phyloP scores from a whole-genome alignment of 352 stramenopile genomes.

The Globisporangium alternatum region DNA sequence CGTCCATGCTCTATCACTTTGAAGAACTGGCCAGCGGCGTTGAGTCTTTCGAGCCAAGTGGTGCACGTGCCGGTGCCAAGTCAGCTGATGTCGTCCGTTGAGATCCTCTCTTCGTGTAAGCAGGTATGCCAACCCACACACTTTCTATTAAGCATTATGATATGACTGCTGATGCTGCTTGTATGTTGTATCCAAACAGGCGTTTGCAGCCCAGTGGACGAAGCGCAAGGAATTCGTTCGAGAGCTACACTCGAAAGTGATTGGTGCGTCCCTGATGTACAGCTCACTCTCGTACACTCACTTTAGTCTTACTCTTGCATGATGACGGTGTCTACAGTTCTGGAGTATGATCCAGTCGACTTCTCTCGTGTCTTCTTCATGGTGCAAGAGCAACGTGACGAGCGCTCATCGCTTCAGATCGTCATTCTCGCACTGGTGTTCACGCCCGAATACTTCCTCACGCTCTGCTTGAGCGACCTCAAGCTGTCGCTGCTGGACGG shows the following conservation, averaged over 20 bases:
- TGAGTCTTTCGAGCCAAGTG: constrained; percentile 41
- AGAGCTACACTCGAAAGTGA: constrained; percentile 25
- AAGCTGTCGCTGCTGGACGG: constrained; percentile 34
- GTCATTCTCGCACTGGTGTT: constrained; percentile 39
- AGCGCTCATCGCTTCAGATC: constrained; percentile 31
- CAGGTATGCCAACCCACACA: constrained; percentile 18
- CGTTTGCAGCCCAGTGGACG: constrained; percentile 40
- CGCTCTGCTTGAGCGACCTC: constrained; percentile 37
- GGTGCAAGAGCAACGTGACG: constrained; percentile 42
- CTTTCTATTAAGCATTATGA: not conserved
- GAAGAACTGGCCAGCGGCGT: constrained; percentile 25
- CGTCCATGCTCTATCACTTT: constrained; percentile 9
- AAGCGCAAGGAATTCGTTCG: constrained; percentile 37
- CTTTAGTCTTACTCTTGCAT: not conserved
- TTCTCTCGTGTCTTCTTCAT: constrained; percentile 52
- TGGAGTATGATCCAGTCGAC: constrained; percentile 48
- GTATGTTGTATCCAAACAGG: constrained; percentile 10
- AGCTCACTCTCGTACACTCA: not conserved
- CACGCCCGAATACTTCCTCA: constrained; percentile 36
- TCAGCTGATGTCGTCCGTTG: constrained; percentile 30
- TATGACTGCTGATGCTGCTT: not conserved
- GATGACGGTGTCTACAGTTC: constrained; percentile 22
- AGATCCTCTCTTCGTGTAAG: constrained; percentile 32
- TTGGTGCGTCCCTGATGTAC: constrained; percentile 24
- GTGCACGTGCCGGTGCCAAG: constrained; percentile 25